A percentile compares a stretch with the other conserved stretches of the same genome.
phyloP scores from a whole-genome alignment of 169 alveolate species.

The Eimeria praecox region DNA sequence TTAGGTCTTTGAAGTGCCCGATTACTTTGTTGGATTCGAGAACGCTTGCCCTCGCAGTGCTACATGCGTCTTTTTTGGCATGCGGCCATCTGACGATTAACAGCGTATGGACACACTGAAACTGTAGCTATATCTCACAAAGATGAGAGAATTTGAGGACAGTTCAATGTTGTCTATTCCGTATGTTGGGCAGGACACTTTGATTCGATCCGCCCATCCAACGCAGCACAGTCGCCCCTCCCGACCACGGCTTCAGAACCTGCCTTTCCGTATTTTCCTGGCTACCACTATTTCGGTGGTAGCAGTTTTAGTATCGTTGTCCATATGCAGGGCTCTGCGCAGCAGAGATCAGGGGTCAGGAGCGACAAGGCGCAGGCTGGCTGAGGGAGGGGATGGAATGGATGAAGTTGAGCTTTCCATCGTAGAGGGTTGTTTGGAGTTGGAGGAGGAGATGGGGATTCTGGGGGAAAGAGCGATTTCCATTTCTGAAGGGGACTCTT shows the following conservation, averaged over 20 bases:
- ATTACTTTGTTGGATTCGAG: no score
- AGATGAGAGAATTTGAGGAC: background rate
- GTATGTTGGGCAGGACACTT: background rate
- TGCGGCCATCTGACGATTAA: background rate
- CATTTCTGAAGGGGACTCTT: background rate
- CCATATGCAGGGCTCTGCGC: background rate
- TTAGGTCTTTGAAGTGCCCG: background rate
- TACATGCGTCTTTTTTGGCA: background rate
- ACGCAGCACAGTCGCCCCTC: background rate
- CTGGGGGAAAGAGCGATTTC: background rate
- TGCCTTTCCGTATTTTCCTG: background rate
- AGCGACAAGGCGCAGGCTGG: background rate
- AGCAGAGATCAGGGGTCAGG: background rate
- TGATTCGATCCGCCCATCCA: background rate
- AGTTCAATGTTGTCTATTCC: background rate
- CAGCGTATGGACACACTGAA: background rate
- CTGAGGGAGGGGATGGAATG: background rate
- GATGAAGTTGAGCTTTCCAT: background rate
- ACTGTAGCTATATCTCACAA: background rate
- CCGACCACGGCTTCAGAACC: background rate
- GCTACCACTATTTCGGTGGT: background rate
- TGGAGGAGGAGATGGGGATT: background rate
- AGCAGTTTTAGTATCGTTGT: background rate
- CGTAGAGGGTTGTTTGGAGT: background rate
- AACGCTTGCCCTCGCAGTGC: background rate